Base-by-base conservation (phyloP, 345 rosid genomes). In the Boechera divaricarpa region DNA sequence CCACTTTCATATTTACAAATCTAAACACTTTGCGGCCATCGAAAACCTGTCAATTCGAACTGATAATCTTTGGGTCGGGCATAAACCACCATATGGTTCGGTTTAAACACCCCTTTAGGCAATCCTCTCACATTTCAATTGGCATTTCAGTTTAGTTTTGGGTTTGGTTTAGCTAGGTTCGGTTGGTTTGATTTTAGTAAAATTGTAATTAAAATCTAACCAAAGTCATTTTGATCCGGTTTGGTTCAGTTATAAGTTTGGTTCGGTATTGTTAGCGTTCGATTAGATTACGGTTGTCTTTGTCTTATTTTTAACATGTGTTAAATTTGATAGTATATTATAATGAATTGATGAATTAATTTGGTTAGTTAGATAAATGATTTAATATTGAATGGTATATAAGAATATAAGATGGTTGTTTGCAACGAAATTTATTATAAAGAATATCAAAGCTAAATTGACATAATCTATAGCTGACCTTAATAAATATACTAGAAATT, bases 1-100 rank as follows among this genome's bases (percentile, higher is more conserved):
- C 79, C 73, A 75, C 49, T 56, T 56, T 56, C 36, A 33, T 6
- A 24, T 32, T 49, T 67, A 67, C 59, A 63, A 47, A 65, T 41
- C 77, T 33, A 64, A 73, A 36, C 24, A 35, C 39, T 38, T 66
- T 67, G 73, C 61, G 73, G 67, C 79, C 11, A 59, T 35, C 73
- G 32, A 57, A 48, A 31, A n/a, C 24, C 5, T 57, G 62, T 57
- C 39, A 56, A 31, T 28, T 55, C 60, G 35, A 10, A 56, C 38
- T 31, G 38, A 56, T 8, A 1, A 32, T n/a, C 38, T 6, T 15
- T 0, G 10, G 18, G 21, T 56, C 39, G 62, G 39, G 10, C 62
- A 13, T 3, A 56, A 24, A 52, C 56, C 31, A 24, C 56, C 56
- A 21, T 10, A 24, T 18, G 12, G 12, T 21, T 21, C 29, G 28